A percentile compares a stretch with the other conserved stretches of the same genome.
Conservation (phyloP, 1,139 yeast genomes). For the Blastobotrys petasosporus region DNA sequence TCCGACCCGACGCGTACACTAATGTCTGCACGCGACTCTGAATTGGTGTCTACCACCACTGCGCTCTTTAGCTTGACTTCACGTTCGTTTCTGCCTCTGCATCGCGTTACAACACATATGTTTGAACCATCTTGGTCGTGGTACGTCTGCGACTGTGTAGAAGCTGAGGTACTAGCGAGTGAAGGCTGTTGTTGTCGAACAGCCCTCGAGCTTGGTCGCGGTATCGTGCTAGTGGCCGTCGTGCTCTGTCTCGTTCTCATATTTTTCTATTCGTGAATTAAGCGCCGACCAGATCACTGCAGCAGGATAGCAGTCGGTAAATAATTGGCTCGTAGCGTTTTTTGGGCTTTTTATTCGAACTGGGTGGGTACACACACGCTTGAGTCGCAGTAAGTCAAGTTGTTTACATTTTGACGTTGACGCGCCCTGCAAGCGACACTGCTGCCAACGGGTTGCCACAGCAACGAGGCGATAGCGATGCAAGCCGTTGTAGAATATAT, state of each 20-base stretch:
- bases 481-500: too few relatives aligned
- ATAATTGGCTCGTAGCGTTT: not conserved
- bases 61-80: conserved; percentile 70
- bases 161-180: not conserved
- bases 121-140: conserved; percentile 33
- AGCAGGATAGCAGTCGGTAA: too few relatives aligned
- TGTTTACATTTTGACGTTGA: not conserved
- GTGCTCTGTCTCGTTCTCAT: not conserved
- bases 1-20: conserved; percentile 20
- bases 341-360: not conserved
- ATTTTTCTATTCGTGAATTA: not conserved
- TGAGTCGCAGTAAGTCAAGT: not conserved
- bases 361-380: conserved; percentile 1
- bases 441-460: too few relatives aligned
- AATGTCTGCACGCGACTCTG: conserved; percentile 20
- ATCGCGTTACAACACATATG: conserved; percentile 81
- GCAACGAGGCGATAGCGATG: too few relatives aligned
- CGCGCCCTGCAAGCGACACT: not conserved
- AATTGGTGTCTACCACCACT: conserved; percentile 47
- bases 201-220: not conserved
- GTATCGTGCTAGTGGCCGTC: not conserved
- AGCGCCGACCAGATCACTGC: not conserved
- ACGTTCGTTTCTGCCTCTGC: conserved; percentile 72
- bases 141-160: not conserved
- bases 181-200: not conserved